phyloP scores from a whole-genome alignment of 1,284 basidiomycete genomes.

The Gymnopus androsaceus region DNA sequence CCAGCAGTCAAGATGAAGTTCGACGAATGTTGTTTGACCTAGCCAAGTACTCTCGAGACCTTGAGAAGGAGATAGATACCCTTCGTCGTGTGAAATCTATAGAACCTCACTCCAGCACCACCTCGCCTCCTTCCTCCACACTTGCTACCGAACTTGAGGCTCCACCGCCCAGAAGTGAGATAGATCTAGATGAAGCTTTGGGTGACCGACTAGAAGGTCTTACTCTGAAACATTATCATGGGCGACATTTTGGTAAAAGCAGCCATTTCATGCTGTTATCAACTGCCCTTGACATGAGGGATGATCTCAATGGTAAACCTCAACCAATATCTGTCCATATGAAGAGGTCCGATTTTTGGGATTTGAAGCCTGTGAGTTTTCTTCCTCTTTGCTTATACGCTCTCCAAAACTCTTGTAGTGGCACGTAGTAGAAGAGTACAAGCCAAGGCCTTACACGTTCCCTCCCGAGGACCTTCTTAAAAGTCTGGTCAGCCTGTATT shows the following conservation, averaged over 20 bases:
- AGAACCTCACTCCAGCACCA: background rate
- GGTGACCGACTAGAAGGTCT: conserved; percentile 18
- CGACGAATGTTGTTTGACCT: conserved; percentile 18
- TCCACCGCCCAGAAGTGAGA: background rate
- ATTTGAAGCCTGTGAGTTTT: conserved; percentile 15
- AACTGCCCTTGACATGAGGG: conserved; percentile 8
- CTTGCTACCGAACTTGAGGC: background rate
- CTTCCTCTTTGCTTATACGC: background rate
- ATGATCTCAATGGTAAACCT: conserved; percentile 3
- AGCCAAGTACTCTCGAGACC: conserved; percentile 17
- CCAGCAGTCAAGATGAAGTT: conserved; percentile 14
- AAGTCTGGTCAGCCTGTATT: conserved; percentile 15
- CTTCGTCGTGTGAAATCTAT: conserved; percentile 3
- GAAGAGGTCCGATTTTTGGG: conserved; percentile 13
- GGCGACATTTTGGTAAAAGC: conserved; percentile 8
- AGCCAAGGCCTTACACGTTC: conserved; percentile 16
- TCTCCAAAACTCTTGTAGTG: conserved; percentile 13
- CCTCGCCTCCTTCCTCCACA: background rate
- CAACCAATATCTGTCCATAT: background rate
- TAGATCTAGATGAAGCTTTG: conserved; percentile 9
- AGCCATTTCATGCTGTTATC: conserved; percentile 8
- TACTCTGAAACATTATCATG: conserved; percentile 16
- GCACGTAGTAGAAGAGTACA: conserved; percentile 17
- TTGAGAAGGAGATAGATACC: conserved; percentile 22
- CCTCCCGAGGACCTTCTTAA: conserved; percentile 22